Base-by-base conservation (phyloP, 2,329 filamentous ascomycete species). In the Ampelomyces quisqualis region DNA sequence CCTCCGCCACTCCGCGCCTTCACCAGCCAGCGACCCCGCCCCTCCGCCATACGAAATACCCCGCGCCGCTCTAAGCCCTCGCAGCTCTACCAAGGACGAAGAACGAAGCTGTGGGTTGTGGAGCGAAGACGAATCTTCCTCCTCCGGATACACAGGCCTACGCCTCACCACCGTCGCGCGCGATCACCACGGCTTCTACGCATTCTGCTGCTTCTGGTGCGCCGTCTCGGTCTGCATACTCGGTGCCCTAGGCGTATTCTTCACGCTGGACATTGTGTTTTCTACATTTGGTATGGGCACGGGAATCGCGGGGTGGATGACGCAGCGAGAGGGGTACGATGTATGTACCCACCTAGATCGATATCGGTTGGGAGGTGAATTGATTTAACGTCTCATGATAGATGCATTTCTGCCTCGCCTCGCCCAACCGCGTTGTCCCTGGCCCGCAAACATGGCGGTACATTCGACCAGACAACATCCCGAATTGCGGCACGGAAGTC, bases 341-440 rank as follows among this genome's bases (percentile, higher is more conserved):
- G 36, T 21, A 20, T 22, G 15, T 21, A 24, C n/a, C 5, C 6
- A n/a, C 6, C 30, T 20, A 4, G 10, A 7, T 34, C 4, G 7
- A 10, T 35, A 19, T 7, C 3, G 20, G 1, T 3, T 24, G 19
- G 15, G 13, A 11, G 21, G 17, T 17, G 8, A 8, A 36, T 10
- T 29, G 15, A 29, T 22, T 24, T 21, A 3, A 9, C 9, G 15
- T 3, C 23, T 5, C 4, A 3, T n/a, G n/a, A n/a, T 30, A 60
- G 57, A 46, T 60, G 34, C 40, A 45, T 11, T 56, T 60, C 15
- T 60, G 57, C 19, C 50, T 56, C 17, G 15, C 35, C 3, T 28
- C 34, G 5, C 38, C 40, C 13, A 48, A 53, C 19, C 55, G 52
- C 24, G 43, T 46, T 26, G 51, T 49, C 2, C 54, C 53, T 2